Evolutionary conservation across 2,329 filamentous ascomycete species (phyloP), one percentile per base, ranked within the genome.

Genomic region (Corniculantispora saksenae): DNA sequence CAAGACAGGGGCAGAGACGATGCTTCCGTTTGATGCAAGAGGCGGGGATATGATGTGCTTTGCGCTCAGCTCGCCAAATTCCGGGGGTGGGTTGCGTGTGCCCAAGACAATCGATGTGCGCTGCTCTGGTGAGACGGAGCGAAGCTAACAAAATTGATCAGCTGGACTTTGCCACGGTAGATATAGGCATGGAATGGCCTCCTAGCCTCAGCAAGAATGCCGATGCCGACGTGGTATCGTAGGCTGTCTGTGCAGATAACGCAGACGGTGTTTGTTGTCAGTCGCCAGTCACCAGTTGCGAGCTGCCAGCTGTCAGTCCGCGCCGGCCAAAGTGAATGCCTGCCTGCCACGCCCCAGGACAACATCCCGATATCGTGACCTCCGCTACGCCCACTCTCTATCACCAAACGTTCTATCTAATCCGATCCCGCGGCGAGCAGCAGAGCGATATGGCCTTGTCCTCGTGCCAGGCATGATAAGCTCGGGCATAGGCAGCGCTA

Each of bases 41-140:
- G 40, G 61, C 53, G 61, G 53, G 51, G 53, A 23, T 47, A 63
- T 63, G 61, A 63, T 57, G 61, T 63, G 51, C 60, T 62, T 12
- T 32, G 10, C 47, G 21, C n/a, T 29, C n/a, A 15, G 40, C 38
- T 56, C 23, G 51, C 25, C 27, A 63, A 63, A 38, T 63, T 47
- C 50, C 13, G 50, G 53, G 47, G 40, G 29, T 57, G 51, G 61
- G 61, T 56, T 50, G 60, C 60, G 50, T 47, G 53, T 47, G 40
- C 38, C 15, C 25, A 47, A 53, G 48, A 43, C 35, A 48, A 53
- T 17, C 3, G 35, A 25, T 21, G 9, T 27, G n/a, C 43, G n/a
- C 21, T 55, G 12, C 23, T 25, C n/a, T 27, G 50, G 40, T 47
- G 50, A 38, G 43, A 45, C 51, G 21, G 47, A 47, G 48, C 25